Evolutionary conservation across 495 filamentous ascomycete genomes (phyloP).

Genomic region (Penicillium argentinense): DNA sequence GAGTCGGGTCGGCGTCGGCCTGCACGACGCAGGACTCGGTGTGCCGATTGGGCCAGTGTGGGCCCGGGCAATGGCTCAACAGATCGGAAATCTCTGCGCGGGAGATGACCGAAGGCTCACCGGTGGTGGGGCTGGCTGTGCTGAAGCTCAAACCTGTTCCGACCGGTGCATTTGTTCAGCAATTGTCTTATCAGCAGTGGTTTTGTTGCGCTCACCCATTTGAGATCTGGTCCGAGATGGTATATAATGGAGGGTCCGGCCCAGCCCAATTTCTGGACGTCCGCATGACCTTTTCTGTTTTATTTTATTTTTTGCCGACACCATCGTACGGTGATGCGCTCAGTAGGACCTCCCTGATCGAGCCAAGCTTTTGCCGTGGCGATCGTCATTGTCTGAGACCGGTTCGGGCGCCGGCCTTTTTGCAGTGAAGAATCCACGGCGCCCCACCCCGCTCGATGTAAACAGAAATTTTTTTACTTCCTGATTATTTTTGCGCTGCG

Average conservation of each 20-base stretch:
- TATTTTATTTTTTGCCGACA: not conserved
- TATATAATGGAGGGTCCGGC: slow-evolving; percentile 13
- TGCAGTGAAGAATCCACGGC: slow-evolving; percentile 14
- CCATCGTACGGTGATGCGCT: not conserved
- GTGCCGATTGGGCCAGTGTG: slow-evolving; percentile 29
- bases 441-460: slow-evolving; percentile 19
- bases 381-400: slow-evolving; percentile 20
- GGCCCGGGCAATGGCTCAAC: slow-evolving; percentile 11
- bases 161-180: slow-evolving; percentile 2
- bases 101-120: slow-evolving; percentile 25
- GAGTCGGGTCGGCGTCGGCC: slow-evolving; percentile 24
- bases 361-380: slow-evolving; percentile 11
- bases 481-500: not conserved
- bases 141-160: slow-evolving; percentile 2
- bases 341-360: slow-evolving; percentile 1
- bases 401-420: slow-evolving; percentile 12
- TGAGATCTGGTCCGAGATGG: slow-evolving; percentile 3
- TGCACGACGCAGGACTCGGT: slow-evolving; percentile 20
- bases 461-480: slow-evolving; percentile 10
- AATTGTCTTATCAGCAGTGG: slow-evolving; percentile 15
- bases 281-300: not conserved
- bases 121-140: slow-evolving; percentile 19
- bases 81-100: slow-evolving; percentile 23
- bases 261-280: not conserved
- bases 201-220: not conserved